Evolutionary conservation across 768 basidiomycete species (phyloP).

Genomic region (Russula vinacea): DNA sequence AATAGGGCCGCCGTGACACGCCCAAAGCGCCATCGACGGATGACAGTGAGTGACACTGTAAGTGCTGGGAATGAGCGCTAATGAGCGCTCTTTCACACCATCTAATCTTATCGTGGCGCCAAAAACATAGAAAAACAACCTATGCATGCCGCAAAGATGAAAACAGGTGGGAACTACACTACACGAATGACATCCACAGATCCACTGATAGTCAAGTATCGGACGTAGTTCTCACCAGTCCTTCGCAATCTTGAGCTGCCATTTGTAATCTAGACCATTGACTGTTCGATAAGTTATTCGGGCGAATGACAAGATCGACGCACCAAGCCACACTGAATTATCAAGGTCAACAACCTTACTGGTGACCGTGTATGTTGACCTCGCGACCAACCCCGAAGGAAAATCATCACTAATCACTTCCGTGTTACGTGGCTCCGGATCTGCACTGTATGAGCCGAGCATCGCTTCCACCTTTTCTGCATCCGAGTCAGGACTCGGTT

Average conservation of each 20-base stretch:
- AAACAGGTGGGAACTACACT: constrained; percentile 18
- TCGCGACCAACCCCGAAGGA: constrained; percentile 79
- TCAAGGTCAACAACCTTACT: constrained; percentile 91
- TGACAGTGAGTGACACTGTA: background rate
- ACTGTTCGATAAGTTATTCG: background rate
- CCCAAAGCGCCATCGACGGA: constrained; percentile 11
- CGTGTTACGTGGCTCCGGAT: constrained; percentile 64
- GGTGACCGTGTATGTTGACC: constrained; percentile 70
- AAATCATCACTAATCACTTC: constrained; percentile 66
- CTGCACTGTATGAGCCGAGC: constrained; percentile 92
- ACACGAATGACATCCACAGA: constrained; percentile 25
- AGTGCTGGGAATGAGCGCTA: too few species aligned
- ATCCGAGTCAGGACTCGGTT: constrained; percentile 12
- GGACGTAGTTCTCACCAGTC: constrained; percentile 62
- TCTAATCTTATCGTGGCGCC: constrained; percentile 24
- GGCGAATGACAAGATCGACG: constrained; percentile 32
- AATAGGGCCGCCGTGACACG: background rate
- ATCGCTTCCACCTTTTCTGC: constrained; percentile 85
- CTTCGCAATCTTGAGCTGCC: constrained; percentile 89
- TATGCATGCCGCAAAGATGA: background rate
- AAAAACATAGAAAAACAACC: background rate
- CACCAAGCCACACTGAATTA: constrained; percentile 72
- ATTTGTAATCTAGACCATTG: constrained; percentile 63
- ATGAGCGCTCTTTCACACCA: background rate
- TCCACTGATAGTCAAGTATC: constrained; percentile 30